Base-by-base conservation (phyloP, 257 asterid genomes). In the Orobanche coerulescens region DNA sequence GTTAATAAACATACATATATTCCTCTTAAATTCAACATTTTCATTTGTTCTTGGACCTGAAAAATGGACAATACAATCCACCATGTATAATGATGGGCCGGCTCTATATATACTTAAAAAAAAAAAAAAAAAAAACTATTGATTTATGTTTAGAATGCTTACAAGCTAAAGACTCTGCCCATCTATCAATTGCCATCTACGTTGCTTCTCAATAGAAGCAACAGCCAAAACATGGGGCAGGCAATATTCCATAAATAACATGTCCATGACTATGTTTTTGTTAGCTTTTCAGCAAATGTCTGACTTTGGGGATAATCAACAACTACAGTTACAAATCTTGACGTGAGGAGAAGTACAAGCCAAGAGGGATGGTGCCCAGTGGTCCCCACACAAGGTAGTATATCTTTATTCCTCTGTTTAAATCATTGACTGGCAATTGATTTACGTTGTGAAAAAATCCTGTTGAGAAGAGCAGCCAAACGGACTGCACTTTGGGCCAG, bases 391-490 rank as follows among this genome's bases (percentile, higher is more conserved):
- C 28, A 19, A 39, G 30, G 66, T 23, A 34, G 43, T 58, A 31
- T 58, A 47, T 58, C 76, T 64, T 46, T 37, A 26, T 62, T 70
- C 66, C 58, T 70, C 43, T 39, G 24, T 14, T 19, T 4, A 18
- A 62, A 22, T 84, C 79, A 82, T 49, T 79, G 82, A 70, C 55
- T 64, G 59, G 92, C 90, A 66, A 78, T 51, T 43, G 81, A 74
- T 60, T 64, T 47, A 5, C 49, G 67, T 36, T 54, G 6, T 5
- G 78, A 62, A 70, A 92, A 92, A 40, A 86, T 82, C 30, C 72
- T 58, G 81, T 92, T 92, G 62, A 92, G 95, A 67, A 85, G 67
- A 48, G 83, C 83, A 15, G 95, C 98, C 86, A 92, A 81, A 16
- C 98, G 94, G 61, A 92, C 73, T 58, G 89, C 98, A 39, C 84